Base-by-base conservation (phyloP, 192 early-diverging fungal species). In the Gonapodya prolifera region DNA sequence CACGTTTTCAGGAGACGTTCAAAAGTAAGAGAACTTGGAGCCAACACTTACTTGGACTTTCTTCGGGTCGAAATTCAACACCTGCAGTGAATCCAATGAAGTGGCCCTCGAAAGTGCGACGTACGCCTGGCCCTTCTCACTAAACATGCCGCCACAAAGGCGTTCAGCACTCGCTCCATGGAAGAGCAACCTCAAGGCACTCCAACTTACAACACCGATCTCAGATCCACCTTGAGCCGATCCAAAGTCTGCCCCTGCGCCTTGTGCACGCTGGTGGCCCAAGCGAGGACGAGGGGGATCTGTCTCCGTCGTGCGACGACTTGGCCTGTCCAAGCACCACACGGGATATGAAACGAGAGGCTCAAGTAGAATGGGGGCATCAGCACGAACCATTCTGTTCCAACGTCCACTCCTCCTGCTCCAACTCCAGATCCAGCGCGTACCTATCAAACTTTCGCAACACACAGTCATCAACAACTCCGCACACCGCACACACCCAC, bases 191-290 rank as follows among this genome's bases (percentile, higher is more conserved):
- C 34, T 69, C 0, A 0, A 71, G 28, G 29, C 34, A 18, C 83
- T 81, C 84, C 94, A 77, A 89, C 89, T 77, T 94, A 93, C 89
- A 95, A 95, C 0, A 91, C 87, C 69, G 84, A 85, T 23, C 87
- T 85, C 34, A 95, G 81, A 81, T 95, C 91, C 34, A 95, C 92
- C 33, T 85, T 78, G 28, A 93, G 86, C 30, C 89, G 84, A 33
- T 93, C 91, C 18, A 95, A 84, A 1, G 94, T 94, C 83, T 94
- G 93, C 0, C 94, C 94, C 79, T 95, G 94, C 78, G 89, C 89
- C 80, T 95, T 95, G 79, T 95, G 94, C 70, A 95, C 94, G 34
- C 91, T 92, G 77, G 94, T 81, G 1, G 93, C 92, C 94, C 94
- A 95, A 1, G 93, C 92, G 32, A 94, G 80, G 30, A 91, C 85